Percentiles rank a stretch among this genome's conserved stretches.
Evolutionary conservation across 768 basidiomycete genomes (phyloP).

Genomic region (Cystoderma amianthinum): DNA sequence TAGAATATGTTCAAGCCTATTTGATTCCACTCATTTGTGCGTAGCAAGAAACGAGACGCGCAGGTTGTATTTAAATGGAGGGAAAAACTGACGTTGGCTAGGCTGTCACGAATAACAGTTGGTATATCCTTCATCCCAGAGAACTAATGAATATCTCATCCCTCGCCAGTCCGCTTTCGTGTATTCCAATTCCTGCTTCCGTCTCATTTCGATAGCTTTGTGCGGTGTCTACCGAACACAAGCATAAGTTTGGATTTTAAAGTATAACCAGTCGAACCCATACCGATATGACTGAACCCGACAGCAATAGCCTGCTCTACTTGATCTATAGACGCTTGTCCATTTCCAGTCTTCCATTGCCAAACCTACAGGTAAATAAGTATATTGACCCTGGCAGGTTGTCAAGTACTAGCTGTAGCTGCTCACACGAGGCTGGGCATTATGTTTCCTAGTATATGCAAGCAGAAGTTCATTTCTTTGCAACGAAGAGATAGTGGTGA

Average conservation of each 20-base stretch:
- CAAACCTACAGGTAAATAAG: constrained; percentile 31
- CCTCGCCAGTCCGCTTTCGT: constrained; percentile 50
- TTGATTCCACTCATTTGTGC: no score
- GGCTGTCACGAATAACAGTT: constrained; percentile 45
- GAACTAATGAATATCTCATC: constrained; percentile 59
- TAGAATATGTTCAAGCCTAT: no score
- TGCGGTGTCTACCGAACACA: constrained; percentile 42
- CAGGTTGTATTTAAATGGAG: not conserved
- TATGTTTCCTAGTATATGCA: not conserved
- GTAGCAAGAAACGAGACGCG: no score
- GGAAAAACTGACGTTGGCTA: constrained; percentile 41
- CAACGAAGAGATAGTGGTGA: not conserved
- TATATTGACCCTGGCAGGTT: no score
- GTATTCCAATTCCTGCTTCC: constrained; percentile 46
- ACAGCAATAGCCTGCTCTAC: constrained; percentile 57
- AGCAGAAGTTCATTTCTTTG: not conserved
- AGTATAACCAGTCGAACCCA: constrained; percentile 8
- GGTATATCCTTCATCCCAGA: constrained; percentile 48
- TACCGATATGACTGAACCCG: constrained; percentile 60
- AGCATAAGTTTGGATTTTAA: not conserved
- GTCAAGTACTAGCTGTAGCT: no score
- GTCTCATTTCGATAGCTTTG: constrained; percentile 55
- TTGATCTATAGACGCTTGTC: constrained; percentile 40
- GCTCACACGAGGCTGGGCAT: not conserved
- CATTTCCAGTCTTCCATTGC: constrained; percentile 63